Evolutionary conservation across 2,329 filamentous ascomycete species (phyloP), one percentile per base, ranked within the genome.

Genomic region (Rutstroemia sydowiana): DNA sequence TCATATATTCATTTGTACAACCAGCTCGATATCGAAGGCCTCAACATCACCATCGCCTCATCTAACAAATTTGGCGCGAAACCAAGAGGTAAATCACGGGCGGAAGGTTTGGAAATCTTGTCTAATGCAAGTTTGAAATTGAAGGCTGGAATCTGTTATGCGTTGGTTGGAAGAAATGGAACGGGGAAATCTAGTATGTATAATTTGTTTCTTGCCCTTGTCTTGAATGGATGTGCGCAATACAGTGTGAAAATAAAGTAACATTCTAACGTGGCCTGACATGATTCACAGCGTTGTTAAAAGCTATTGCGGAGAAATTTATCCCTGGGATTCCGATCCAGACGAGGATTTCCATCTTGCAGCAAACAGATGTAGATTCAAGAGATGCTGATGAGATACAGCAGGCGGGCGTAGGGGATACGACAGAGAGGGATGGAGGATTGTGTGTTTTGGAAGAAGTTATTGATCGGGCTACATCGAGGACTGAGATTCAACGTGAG

Each of bases 161-260:
- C 87, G 0, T 72, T 95, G 1, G 74, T 92, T 18, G 89, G 88
- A 0, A 77, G 87, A 6, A 95, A 95, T 68, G 88, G 88, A 0
- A 85, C 83, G 2, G 89, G 88, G 5, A 95, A 95, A 65, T 91
- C 87, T 3, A 92, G 82, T 85, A 68, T 66, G 75, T 63, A 13
- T 23, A 42, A 26, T 5, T 16, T 7, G 40, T 14, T 14, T 14
- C 26, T n/a, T n/a, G n/a, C n/a, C n/a, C n/a, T n/a, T n/a, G n/a
- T n/a, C n/a, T n/a, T n/a, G n/a, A n/a, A n/a, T n/a, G n/a, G n/a
- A n/a, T n/a, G n/a, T n/a, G n/a, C 11, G 39, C 7, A 13, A 14
- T 6, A 3, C 31, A 18, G 26, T 6, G 28, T n/a, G 30, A n/a
- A 34, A 34, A 57, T 26, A 49, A 48, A 9, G n/a, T n/a, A n/a